Evolutionary conservation across 495 filamentous ascomycete genomes (phyloP).

Genomic region (Neurospora discreta): DNA sequence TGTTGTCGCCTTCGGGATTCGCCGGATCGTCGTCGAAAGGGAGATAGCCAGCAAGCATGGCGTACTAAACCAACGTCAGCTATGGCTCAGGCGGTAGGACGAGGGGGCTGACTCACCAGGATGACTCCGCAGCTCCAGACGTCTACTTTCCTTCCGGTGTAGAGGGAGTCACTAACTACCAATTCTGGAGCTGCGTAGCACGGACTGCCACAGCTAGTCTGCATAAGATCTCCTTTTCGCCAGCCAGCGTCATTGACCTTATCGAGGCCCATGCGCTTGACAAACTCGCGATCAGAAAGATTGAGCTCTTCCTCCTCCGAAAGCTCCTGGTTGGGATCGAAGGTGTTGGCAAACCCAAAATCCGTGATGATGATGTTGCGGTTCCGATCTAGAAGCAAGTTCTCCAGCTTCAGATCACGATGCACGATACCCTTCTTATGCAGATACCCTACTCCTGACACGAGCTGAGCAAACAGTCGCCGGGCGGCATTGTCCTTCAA

Average conservation of each 20-base stretch:
- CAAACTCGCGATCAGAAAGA: constrained; percentile 71
- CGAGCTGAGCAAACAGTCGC: constrained; percentile 86
- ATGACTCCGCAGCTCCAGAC: constrained; percentile 99
- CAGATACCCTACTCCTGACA: constrained; percentile 94
- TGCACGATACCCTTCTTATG: constrained; percentile 99
- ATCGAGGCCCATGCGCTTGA: constrained; percentile 68
- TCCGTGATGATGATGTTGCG: constrained; percentile 99
- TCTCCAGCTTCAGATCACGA: constrained; percentile 94
- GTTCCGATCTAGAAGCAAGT: constrained; percentile 88
- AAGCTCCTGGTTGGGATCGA: constrained; percentile 79
- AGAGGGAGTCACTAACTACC: constrained; percentile 93
- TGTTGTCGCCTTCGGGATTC: constrained; percentile 98
- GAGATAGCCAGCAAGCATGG: constrained; percentile 97
- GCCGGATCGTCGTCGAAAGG: constrained; percentile 98
- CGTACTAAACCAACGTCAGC: constrained; percentile 55
- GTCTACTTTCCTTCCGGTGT: constrained; percentile 95
- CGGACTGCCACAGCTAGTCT: constrained; percentile 72
- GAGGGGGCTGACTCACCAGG: constrained; percentile 55
- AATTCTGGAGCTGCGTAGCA: constrained; percentile 97
- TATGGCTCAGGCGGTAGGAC: background rate
- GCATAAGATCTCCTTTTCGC: constrained; percentile 65
- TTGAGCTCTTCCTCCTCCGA: constrained; percentile 84
- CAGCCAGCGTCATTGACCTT: constrained; percentile 43
- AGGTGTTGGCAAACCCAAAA: constrained; percentile 98
- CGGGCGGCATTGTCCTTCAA: constrained; percentile 87